Conservation (phyloP, 208 protist genomes). For the Trypanosoma scelopori region DNA sequence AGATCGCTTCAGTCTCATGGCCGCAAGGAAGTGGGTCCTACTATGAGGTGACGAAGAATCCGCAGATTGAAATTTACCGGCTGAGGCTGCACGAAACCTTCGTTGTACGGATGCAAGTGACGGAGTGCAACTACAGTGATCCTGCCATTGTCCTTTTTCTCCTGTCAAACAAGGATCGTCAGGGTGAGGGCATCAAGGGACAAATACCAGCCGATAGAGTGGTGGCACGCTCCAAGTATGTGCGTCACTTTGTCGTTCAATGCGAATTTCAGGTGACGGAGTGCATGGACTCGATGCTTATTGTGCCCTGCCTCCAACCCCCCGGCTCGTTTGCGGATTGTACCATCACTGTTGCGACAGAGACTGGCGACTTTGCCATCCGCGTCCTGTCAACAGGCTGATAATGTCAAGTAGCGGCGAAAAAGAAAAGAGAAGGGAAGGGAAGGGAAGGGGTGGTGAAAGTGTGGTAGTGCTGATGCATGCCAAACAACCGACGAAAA, state of each 20-base stretch:
- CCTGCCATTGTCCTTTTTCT: slow-evolving; percentile 76
- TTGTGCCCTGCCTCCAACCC: slow-evolving; percentile 84
- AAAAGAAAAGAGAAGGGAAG: not conserved
- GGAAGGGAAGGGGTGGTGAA: too few species aligned
- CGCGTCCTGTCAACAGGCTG: slow-evolving; percentile 29
- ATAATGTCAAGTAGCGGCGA: slow-evolving; percentile 4
- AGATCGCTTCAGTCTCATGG: slow-evolving; percentile 52
- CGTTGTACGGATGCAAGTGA: slow-evolving; percentile 61
- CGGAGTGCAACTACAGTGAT: slow-evolving; percentile 47
- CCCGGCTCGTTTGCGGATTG: slow-evolving; percentile 56
- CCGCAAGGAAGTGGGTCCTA: slow-evolving; percentile 58
- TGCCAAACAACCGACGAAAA: too few species aligned
- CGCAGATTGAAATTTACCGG: slow-evolving; percentile 80
- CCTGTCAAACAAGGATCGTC: slow-evolving; percentile 41
- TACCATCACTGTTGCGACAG: slow-evolving; percentile 52
- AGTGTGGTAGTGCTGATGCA: too few species aligned
- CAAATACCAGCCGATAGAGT: slow-evolving; percentile 49
- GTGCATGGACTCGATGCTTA: slow-evolving; percentile 56
- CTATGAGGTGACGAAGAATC: slow-evolving; percentile 68
- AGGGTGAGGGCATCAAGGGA: slow-evolving; percentile 57
- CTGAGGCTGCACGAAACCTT: slow-evolving; percentile 44
- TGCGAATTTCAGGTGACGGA: slow-evolving; percentile 46
- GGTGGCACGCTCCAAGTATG: slow-evolving; percentile 68
- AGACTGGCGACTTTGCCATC: slow-evolving; percentile 27
- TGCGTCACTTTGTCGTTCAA: slow-evolving; percentile 55